phyloP scores from a whole-genome alignment of 1,139 yeast genomes.

The Saccharomyces hybrid region DNA sequence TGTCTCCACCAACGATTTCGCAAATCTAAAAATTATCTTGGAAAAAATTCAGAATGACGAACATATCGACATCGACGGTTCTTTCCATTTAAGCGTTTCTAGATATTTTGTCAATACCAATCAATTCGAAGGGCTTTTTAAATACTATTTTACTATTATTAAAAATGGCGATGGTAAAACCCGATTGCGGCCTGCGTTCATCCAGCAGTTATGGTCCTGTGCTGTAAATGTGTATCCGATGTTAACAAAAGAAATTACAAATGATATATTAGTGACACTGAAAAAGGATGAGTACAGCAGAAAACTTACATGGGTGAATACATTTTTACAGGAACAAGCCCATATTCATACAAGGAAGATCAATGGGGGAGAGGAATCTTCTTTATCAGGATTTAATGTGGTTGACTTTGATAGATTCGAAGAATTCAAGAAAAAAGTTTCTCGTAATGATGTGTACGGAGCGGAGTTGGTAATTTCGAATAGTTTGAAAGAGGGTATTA shows the following conservation, averaged over 20 bases:
- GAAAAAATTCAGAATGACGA: slow-evolving; percentile 11
- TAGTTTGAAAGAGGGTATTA: slow-evolving; percentile 17
- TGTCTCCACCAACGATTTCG: slow-evolving; percentile 13
- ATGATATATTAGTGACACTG: slow-evolving; percentile 15
- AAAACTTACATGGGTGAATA: slow-evolving; percentile 10
- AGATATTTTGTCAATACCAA: slow-evolving; percentile 21
- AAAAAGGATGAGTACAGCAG: slow-evolving; percentile 10
- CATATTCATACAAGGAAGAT: slow-evolving; percentile 1
- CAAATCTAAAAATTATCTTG: slow-evolving; percentile 9
- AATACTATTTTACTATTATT: slow-evolving; percentile 14
- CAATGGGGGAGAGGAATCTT: slow-evolving; percentile 3
- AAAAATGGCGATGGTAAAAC: slow-evolving; percentile 5
- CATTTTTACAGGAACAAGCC: slow-evolving; percentile 4
- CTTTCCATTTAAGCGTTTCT: slow-evolving; percentile 14
- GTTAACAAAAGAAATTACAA: slow-evolving; percentile 15
- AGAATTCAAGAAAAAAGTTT: slow-evolving; percentile 2
- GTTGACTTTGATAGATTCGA: not conserved
- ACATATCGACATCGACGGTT: slow-evolving; percentile 5
- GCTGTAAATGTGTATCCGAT: slow-evolving; percentile 17
- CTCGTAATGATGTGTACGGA: slow-evolving; percentile 8
- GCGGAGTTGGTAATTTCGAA: slow-evolving; percentile 14
- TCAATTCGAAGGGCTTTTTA: slow-evolving; percentile 12
- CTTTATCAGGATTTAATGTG: not conserved
- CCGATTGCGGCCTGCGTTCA: slow-evolving; percentile 9
- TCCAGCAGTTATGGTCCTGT: slow-evolving; percentile 16